A percentile compares a stretch with the other conserved stretches of the same genome.
Conservation (phyloP, 2,329 filamentous ascomycete genomes). For the Leptodontidium sp. region DNA sequence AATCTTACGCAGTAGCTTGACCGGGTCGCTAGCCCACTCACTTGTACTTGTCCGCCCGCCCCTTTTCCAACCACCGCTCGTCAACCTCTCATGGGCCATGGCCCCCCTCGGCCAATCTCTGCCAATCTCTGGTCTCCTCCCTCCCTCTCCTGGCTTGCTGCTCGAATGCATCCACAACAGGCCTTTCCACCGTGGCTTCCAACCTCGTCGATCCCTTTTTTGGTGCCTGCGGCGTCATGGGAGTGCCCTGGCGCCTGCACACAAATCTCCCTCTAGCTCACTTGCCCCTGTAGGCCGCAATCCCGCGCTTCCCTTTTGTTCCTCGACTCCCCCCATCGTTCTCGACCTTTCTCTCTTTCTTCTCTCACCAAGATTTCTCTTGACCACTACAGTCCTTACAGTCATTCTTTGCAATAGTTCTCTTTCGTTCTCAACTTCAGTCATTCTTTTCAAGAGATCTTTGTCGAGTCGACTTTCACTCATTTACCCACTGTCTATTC, state of each 20-base stretch:
- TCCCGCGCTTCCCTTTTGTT: conserved; percentile 36
- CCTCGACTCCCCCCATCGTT: conserved; percentile 26
- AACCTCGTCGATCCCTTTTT: conserved; percentile 16
- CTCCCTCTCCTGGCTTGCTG: neutral
- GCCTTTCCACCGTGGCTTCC: neutral
- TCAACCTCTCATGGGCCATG: conserved; percentile 1
- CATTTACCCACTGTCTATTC: conserved; percentile 36
- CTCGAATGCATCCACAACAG: conserved; percentile 7
- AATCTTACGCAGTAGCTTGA: conserved; percentile 22
- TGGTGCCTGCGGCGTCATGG: conserved; percentile 31
- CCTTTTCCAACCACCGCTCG: conserved; percentile 14
- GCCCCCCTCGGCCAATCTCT: neutral
- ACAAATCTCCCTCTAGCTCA: conserved; percentile 33
- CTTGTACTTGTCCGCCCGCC: neutral
- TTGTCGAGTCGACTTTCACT: conserved; percentile 48
- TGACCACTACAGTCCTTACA: conserved; percentile 45
- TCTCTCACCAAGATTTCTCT: conserved; percentile 42
- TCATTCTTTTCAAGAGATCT: conserved; percentile 45
- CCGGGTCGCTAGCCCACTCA: neutral
- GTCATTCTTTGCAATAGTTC: conserved; percentile 41
- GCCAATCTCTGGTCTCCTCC: neutral
- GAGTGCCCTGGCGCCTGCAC: conserved; percentile 28
- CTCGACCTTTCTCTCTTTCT: conserved; percentile 27
- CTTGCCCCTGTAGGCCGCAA: conserved; percentile 31
- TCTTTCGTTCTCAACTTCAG: conserved; percentile 43